Conservation (phyloP, 2,329 filamentous ascomycete genomes). For the Cladophialophora chaetospira region DNA sequence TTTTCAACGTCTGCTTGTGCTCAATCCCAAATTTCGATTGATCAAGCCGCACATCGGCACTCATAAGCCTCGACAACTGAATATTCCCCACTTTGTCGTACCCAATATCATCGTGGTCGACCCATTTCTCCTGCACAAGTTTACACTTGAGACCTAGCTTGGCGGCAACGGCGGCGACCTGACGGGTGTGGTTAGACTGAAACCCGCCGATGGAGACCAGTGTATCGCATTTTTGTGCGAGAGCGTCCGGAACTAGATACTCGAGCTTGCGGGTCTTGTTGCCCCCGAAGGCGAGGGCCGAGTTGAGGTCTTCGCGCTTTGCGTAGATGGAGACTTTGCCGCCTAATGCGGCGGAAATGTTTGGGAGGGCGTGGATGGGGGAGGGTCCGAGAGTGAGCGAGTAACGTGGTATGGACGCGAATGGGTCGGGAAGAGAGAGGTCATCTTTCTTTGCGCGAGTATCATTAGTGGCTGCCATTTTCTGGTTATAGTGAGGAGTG, state of each 20-base stretch:
- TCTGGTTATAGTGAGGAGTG: not conserved
- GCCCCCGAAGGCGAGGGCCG: conserved; percentile 66
- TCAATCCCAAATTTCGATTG: conserved; percentile 66
- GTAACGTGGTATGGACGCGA: conserved; percentile 64
- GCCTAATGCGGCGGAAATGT: conserved; percentile 64
- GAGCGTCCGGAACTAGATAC: conserved; percentile 67
- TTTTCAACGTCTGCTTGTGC: conserved; percentile 63
- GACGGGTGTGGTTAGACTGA: conserved; percentile 70
- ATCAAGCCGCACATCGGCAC: conserved; percentile 64
- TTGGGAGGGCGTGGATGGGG: conserved; percentile 67
- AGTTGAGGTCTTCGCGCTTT: conserved; percentile 73
- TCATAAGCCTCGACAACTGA: conserved; percentile 69
- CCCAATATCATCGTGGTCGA: conserved; percentile 60
- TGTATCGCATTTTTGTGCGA: conserved; percentile 59
- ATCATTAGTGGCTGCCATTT: conserved; percentile 1
- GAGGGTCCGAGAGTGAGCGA: conserved; percentile 67
- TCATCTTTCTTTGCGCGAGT: not conserved
- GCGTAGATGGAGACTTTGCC: conserved; percentile 66
- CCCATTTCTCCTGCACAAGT: conserved; percentile 69
- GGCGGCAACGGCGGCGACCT: conserved; percentile 64
- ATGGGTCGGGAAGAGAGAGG: conserved; percentile 57
- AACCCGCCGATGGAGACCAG: conserved; percentile 68
- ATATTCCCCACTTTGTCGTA: conserved; percentile 71
- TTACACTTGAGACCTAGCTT: conserved; percentile 55
- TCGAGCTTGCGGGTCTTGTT: conserved; percentile 73